Conservation (phyloP, 148 eudicot species). For the Amaranthus hypochondriacus region DNA sequence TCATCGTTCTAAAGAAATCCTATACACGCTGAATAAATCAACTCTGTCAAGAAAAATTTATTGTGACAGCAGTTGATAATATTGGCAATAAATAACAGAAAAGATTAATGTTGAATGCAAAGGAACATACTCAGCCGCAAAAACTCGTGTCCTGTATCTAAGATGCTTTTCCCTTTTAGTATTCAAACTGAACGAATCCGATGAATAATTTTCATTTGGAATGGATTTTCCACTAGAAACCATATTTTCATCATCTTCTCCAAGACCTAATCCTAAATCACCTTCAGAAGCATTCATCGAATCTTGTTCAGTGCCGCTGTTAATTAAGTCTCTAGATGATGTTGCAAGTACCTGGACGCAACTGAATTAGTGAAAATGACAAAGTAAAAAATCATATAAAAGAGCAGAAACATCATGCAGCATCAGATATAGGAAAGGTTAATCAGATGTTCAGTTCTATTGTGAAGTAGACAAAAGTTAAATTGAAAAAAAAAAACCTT, state of each 20-base stretch:
- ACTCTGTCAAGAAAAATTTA: neutral
- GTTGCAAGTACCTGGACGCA: slow-evolving; percentile 71
- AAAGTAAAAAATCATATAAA: neutral
- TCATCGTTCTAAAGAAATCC: neutral
- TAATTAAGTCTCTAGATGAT: slow-evolving; percentile 44
- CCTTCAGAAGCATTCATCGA: slow-evolving; percentile 40
- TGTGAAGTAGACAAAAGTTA: no score
- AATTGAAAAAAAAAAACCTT: no score
- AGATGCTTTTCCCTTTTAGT: slow-evolving; percentile 69
- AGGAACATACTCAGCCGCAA: slow-evolving; percentile 89
- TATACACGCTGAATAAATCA: neutral
- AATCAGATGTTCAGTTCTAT: no score
- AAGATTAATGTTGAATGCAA: slow-evolving; percentile 14
- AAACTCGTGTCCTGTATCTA: slow-evolving; percentile 86
- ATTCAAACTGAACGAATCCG: slow-evolving; percentile 42
- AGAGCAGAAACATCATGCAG: neutral
- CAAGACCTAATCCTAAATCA: slow-evolving; percentile 38
- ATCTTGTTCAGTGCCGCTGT: slow-evolving; percentile 38
- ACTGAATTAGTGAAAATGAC: slow-evolving; percentile 5
- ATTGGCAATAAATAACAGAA: slow-evolving; percentile 4
- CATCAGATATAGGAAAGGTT: neutral
- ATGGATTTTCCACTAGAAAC: slow-evolving; percentile 55
- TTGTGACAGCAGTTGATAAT: neutral
- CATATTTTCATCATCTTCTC: slow-evolving; percentile 90
- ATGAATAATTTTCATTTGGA: slow-evolving; percentile 33